Base-by-base conservation (phyloP, 768 basidiomycete species). In the Suillus weaverae region DNA sequence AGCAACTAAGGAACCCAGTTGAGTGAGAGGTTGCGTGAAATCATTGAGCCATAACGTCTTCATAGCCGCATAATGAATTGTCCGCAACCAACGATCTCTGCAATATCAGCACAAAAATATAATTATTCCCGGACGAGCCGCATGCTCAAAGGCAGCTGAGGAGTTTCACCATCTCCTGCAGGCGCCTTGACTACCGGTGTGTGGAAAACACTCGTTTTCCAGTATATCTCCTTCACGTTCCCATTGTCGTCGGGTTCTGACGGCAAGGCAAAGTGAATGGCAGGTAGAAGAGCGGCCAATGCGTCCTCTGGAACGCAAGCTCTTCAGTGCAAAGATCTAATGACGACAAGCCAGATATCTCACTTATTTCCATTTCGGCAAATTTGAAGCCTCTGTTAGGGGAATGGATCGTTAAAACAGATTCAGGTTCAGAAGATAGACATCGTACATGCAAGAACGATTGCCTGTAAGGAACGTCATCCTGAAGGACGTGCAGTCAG, bases 321-420 rank as follows among this genome's bases (percentile, higher is more conserved):
- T 26, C 26, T 26, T 61, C 43, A 35, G 20, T 30, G 41, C 33
- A 30, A n/a, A 61, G 30, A 26, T 26, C 26, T 26, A 61, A 33
- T 32, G 9, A 39, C 48, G 10, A n/a, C 16, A n/a, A 11, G 8
- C 1, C 11, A 5, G 22, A 14, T 39, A 4, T 6, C 81, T 60
- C 65, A 83, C 83, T 85, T 75, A 85, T 83, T 72, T 85, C 83
- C 22, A 83, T 69, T 66, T 80, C 73, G 4, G 83, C 81, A 65
- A 84, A 83, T 68, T 76, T 80, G 70, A 81, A 83, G 6, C 83
- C 69, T 54, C 69, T 69, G 60, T 41, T 6, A 20, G 35, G 20
- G 20, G 32, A 20, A 10, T 20, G 14, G 33, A 33, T 33, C 5
- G 10, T 54, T 54, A 33, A 32, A 20, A 54, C 10, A 11, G 26